Base-by-base conservation (phyloP, 129 eudicot species). In the Centrapalus pauciflorus region DNA sequence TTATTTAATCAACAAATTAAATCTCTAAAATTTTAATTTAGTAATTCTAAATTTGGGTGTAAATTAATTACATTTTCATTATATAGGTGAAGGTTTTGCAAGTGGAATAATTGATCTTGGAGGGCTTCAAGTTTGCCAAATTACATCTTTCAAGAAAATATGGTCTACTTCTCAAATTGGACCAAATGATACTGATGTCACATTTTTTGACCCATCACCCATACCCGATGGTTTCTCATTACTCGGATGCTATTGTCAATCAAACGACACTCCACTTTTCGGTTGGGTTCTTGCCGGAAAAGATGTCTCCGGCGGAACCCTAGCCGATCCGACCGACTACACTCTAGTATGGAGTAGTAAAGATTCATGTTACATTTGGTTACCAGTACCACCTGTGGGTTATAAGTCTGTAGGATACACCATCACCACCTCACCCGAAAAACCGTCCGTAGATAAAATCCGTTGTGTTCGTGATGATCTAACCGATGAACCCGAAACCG, bases 271-370 rank as follows among this genome's bases (percentile, higher is more conserved):
- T 17, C 76, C 78, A 4, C 81, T 82, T 38, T 82, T 75, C 4
- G 87, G 94, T 2, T 82, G 81, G 82, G 72, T 82, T 67, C 78
- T 86, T 5, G 84, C 72, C 14, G 88, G 78, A 28, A 86, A 72
- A 82, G 83, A 85, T 61, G 64, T 75, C 45, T 52, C 70, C 13
- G 73, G 72, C 24, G 80, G 49, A 40, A 67, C 77, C 55, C 71
- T 82, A 4, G 70, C 43, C 17, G 61, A 23, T 23, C 94, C 94
- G 5, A 52, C 65, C 2, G 92, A 85, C 68, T 85, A 85, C 59
- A 79, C 87, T n/a, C 76, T 82, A 21, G 74, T 69, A 40, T 84
- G 90, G 90, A 72, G 62, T 19, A 72, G 72, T 21, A 51, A 74
- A 4, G 32, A 67, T 33, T 75, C 51, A 6, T 82, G 75, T 62